phyloP scores from a whole-genome alignment of 345 rosid species.

The Lenwebbia sp. region DNA sequence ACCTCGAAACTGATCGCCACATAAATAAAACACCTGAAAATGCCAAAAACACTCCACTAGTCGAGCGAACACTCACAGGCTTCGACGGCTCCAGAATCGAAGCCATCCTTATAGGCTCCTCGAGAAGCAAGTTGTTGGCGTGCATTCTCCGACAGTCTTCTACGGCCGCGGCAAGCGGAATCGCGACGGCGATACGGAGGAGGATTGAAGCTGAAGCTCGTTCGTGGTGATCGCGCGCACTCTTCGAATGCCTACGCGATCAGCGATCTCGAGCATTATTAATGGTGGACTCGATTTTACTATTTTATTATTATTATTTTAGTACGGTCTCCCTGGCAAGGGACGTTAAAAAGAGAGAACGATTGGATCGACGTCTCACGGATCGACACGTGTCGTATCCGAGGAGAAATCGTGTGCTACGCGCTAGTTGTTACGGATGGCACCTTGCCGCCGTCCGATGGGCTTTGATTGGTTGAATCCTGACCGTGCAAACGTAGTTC shows the following conservation, averaged over 20 bases:
- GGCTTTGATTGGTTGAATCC: background rate
- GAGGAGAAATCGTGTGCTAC: background rate
- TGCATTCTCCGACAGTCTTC: conserved; percentile 13
- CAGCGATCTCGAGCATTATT: background rate
- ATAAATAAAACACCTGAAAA: background rate
- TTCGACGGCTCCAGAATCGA: conserved; percentile 64
- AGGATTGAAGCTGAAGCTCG: background rate
- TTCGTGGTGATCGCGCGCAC: background rate
- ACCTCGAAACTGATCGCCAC: background rate
- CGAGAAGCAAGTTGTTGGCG: conserved; percentile 34
- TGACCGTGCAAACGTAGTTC: background rate
- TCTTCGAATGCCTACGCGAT: background rate
- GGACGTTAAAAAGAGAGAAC: background rate
- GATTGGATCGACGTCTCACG: background rate
- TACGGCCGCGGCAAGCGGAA: background rate
- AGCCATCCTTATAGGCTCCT: conserved; percentile 56
- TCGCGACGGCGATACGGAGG: background rate
- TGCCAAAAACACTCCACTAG: background rate
- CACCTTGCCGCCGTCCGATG: background rate
- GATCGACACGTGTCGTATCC: background rate
- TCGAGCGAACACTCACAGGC: conserved; percentile 16
- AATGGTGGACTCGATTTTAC: background rate
- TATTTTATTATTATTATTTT: background rate
- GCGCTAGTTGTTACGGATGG: background rate
- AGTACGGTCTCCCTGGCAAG: background rate